phyloP scores from a whole-genome alignment of 78 protist genomes.

The Tieghemostelium lacteum region DNA sequence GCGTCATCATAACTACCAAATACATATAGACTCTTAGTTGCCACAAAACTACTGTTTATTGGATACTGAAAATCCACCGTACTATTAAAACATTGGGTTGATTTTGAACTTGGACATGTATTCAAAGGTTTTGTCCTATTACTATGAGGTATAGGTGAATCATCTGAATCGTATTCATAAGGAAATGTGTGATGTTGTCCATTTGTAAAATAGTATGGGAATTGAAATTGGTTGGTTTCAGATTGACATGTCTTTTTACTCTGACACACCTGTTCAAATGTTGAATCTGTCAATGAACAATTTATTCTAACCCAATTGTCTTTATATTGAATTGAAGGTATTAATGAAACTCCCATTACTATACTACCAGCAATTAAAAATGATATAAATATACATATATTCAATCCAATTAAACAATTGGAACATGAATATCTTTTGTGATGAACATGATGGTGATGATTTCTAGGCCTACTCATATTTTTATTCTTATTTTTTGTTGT shows the following conservation, averaged over 20 bases:
- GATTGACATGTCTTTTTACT: background rate
- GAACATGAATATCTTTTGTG: constrained; percentile 65
- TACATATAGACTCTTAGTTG: background rate
- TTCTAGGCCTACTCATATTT: too few relatives aligned
- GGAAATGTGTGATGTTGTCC: constrained; percentile 40
- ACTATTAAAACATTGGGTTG: constrained; percentile 24
- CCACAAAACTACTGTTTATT: background rate
- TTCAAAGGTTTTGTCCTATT: too few relatives aligned
- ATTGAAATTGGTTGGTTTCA: constrained; percentile 37
- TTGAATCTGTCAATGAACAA: constrained; percentile 16
- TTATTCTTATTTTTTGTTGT: too few relatives aligned
- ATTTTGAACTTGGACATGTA: background rate
- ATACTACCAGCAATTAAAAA: constrained; percentile 55
- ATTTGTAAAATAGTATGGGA: constrained; percentile 61
- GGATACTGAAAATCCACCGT: constrained; percentile 30
- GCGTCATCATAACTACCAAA: background rate
- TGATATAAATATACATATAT: constrained; percentile 27
- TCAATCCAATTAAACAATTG: constrained; percentile 60
- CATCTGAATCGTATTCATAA: constrained; percentile 42
- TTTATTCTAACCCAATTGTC: constrained; percentile 24
- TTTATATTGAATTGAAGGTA: constrained; percentile 55
- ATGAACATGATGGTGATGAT: constrained; percentile 73
- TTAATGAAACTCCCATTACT: constrained; percentile 15
- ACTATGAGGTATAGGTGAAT: too few relatives aligned
- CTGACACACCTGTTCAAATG: background rate